These are phyloP conservation scores for Allantophomopsis cytisporea DNA, from an alignment of 2,329 filamentous ascomycete genomes.

Conservation along the genomic window DNA sequence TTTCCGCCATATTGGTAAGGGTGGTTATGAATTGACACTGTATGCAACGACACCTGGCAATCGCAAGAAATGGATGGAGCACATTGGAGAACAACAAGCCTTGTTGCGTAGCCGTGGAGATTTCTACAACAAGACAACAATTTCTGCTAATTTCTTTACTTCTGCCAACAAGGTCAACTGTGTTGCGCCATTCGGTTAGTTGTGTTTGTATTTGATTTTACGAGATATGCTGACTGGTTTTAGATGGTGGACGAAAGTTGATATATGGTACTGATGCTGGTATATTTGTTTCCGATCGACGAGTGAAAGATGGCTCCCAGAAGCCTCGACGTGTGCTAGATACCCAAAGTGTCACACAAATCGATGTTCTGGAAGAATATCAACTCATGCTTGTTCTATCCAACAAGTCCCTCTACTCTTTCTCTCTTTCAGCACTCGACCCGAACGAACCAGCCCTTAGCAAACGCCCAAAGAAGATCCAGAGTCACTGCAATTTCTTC, in stretches of 20 bases:
- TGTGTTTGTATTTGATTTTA: not conserved
- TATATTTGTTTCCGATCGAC: constrained; percentile 84
- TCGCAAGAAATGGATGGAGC: constrained; percentile 92
- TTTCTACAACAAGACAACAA: constrained; percentile 67
- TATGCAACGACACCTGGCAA: constrained; percentile 78
- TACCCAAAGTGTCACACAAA: constrained; percentile 75
- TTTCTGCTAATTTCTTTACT: constrained; percentile 47
- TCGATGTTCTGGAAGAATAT: constrained; percentile 94
- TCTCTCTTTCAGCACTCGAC: constrained; percentile 76
- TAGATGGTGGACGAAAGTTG: constrained; percentile 87
- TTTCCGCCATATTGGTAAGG: constrained; percentile 90
- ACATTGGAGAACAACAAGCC: constrained; percentile 82
- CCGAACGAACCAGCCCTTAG: constrained; percentile 66
- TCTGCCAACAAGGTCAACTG: constrained; percentile 79
- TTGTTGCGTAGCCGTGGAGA: constrained; percentile 76
- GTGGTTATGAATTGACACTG: constrained; percentile 83
- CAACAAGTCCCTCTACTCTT: constrained; percentile 87
- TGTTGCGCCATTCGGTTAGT: constrained; percentile 76
- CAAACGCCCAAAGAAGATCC: constrained; percentile 89
- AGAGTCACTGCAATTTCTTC: constrained; percentile 97
- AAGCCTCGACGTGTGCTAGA: constrained; percentile 78
- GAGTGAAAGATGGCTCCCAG: constrained; percentile 62
- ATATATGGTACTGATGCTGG: constrained; percentile 91
- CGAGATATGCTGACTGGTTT: constrained; percentile 7
- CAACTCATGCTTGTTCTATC: constrained; percentile 80